A percentile compares a stretch with the other conserved stretches of the same genome.
Evolutionary conservation across 2,329 filamentous ascomycete genomes (phyloP).

Genomic region (Trichoderma arundinaceum): DNA sequence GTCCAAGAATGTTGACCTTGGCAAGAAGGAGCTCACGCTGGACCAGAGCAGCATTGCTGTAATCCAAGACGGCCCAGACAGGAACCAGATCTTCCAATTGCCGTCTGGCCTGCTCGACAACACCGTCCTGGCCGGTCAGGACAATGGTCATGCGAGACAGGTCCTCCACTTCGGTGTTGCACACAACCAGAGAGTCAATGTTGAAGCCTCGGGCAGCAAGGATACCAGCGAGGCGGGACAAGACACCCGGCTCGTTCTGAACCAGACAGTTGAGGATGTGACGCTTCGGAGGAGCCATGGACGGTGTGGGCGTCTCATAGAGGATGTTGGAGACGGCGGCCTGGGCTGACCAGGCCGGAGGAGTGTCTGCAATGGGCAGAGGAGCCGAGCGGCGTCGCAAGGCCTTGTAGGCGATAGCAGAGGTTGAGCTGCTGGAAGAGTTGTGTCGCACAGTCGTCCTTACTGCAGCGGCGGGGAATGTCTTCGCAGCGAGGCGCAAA

Average conservation of each 20-base stretch:
- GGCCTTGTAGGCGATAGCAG: conserved; percentile 95
- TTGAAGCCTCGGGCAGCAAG: conserved; percentile 97
- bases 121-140: conserved; percentile 91
- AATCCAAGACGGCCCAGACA: conserved; percentile 97
- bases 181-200: conserved; percentile 97
- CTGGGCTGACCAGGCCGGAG: conserved; percentile 84
- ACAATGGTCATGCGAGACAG: conserved; percentile 99
- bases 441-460: conserved; percentile 43
- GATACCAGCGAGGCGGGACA: conserved; percentile 95
- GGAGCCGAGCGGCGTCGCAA: conserved; percentile 88
- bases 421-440: conserved; percentile 74
- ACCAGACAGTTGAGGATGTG: conserved; percentile 98
- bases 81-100: conserved; percentile 97
- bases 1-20: conserved; percentile 95
- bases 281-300: conserved; percentile 82
- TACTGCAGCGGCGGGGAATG: conserved; percentile 36
- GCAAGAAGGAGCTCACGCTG: conserved; percentile 94
- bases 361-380: conserved; percentile 76
- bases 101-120: conserved; percentile 93
- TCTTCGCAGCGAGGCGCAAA: conserved; percentile 45
- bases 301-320: conserved; percentile 93
- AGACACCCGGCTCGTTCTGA: conserved; percentile 96
- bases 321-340: conserved; percentile 97
- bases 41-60: conserved; percentile 88
- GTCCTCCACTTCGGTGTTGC: conserved; percentile 96